phyloP scores from a whole-genome alignment of 495 filamentous ascomycete species.

The Ramalina intermedia region DNA sequence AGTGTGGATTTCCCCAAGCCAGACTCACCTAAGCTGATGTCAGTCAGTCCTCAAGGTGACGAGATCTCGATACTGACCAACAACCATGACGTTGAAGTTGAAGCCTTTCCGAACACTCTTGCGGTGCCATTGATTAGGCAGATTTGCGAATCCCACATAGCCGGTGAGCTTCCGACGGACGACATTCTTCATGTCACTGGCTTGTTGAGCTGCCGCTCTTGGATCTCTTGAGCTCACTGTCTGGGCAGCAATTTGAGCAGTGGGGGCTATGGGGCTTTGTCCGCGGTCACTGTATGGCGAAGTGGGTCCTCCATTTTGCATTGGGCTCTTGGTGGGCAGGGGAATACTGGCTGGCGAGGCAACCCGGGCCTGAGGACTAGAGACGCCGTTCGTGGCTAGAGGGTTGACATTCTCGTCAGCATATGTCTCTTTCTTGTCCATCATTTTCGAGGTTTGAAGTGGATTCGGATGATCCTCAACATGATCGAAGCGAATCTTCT shows the following conservation, averaged over 20 bases:
- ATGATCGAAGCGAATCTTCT: neutral
- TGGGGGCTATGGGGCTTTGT: conserved; percentile 45
- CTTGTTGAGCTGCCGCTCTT: conserved; percentile 60
- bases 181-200: conserved; percentile 87
- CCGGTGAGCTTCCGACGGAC: conserved; percentile 96
- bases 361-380: too few species aligned
- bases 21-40: conserved; percentile 65
- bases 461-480: neutral
- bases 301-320: conserved; percentile 35
- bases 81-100: conserved; percentile 99
- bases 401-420: conserved; percentile 1
- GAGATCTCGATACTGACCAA: conserved; percentile 47
- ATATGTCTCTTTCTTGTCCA: neutral
- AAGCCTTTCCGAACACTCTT: conserved; percentile 99
- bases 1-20: conserved; percentile 97
- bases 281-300: conserved; percentile 42
- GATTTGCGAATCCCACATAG: conserved; percentile 95
- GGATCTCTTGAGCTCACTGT: conserved; percentile 71
- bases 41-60: conserved; percentile 19
- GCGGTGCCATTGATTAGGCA: conserved; percentile 99
- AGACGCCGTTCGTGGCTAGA: conserved; percentile 34
- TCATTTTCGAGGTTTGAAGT: neutral
- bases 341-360: too few species aligned
- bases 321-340: too few species aligned
- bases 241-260: conserved; percentile 39